phyloP scores from a whole-genome alignment of 495 filamentous ascomycete species.

The Xylaria castorea region DNA sequence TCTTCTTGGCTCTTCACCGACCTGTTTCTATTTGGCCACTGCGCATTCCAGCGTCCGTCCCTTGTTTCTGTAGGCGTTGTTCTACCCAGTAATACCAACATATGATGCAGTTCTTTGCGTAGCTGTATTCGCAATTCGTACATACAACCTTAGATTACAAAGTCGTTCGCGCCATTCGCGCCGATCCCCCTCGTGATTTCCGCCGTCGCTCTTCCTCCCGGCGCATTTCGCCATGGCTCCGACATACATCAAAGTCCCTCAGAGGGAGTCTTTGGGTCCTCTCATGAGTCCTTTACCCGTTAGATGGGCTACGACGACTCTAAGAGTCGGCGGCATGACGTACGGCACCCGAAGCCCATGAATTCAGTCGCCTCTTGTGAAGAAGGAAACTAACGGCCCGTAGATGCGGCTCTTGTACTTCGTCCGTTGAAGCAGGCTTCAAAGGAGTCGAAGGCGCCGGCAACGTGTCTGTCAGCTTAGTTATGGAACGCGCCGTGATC shows the following conservation, averaged over 20 bases:
- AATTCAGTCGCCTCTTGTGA: neutral
- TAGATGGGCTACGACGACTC: conserved; percentile 88
- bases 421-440: conserved; percentile 84
- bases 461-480: conserved; percentile 86
- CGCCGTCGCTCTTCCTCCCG: conserved; percentile 26
- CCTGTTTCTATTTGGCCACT: neutral
- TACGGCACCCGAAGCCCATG: conserved; percentile 33
- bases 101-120: conserved; percentile 18
- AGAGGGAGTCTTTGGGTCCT: conserved; percentile 40
- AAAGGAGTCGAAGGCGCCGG: conserved; percentile 77
- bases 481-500: conserved; percentile 90
- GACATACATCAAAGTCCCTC: conserved; percentile 51
- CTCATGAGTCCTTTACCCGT: conserved; percentile 45
- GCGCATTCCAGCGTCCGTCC: neutral
- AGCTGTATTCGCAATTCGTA: neutral
- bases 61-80: conserved; percentile 7
- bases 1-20: neutral
- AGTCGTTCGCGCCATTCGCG: neutral
- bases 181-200: neutral
- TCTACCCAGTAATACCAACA: neutral
- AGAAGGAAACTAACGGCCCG: conserved; percentile 29
- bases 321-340: conserved; percentile 92
- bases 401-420: conserved; percentile 84
- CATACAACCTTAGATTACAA: neutral
- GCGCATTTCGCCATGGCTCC: conserved; percentile 54